Base-by-base conservation (phyloP, 306 rosid genomes). In the Citrullus mucosospermus region DNA sequence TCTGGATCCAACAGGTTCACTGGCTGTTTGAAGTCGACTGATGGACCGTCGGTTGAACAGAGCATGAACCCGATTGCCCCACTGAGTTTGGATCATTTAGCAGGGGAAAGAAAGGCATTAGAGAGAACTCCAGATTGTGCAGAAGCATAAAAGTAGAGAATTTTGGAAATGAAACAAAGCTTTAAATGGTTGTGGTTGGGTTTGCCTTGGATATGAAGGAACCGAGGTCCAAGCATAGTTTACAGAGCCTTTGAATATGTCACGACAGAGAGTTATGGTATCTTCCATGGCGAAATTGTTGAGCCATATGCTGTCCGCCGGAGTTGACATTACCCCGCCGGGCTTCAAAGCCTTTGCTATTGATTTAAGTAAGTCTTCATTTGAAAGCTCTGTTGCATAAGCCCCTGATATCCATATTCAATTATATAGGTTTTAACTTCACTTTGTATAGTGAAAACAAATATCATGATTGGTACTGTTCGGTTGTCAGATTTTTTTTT, bases 51-150 rank as follows among this genome's bases (percentile, higher is more conserved):
- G 0, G 85, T 90, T 11, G 92, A 88, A 79, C 97, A 89, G 51
- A 90, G 93, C 88, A 91, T 44, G 89, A 91, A 91, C 18, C 97
- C 94, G 8, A 91, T 91, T 54, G 81, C 87, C 68, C 92, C 97
- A 81, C 91, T 91, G 73, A 72, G 78, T 15, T 56, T 15, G 16
- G 20, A 22, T 28, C 16, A 59, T 9, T 50, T 2, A 53, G 9
- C 34, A 51, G n/a, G 59, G 20, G 9, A 28, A 75, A 53, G 6
- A 2, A 38, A 57, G 4, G 4, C 3, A 58, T 60, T 9, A 77
- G 71, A 77, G 41, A 41, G 41, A 41, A 41, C 9, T 22, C 9
- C n/a, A 58, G 68, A 9, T 58, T 56, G 30, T 50, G 70, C 38
- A 32, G 32, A 36, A 63, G 12, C 44, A 53, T 53, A 81, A 59